phyloP scores from a whole-genome alignment of 441 rosid species.

The Syzygium malaccense region DNA sequence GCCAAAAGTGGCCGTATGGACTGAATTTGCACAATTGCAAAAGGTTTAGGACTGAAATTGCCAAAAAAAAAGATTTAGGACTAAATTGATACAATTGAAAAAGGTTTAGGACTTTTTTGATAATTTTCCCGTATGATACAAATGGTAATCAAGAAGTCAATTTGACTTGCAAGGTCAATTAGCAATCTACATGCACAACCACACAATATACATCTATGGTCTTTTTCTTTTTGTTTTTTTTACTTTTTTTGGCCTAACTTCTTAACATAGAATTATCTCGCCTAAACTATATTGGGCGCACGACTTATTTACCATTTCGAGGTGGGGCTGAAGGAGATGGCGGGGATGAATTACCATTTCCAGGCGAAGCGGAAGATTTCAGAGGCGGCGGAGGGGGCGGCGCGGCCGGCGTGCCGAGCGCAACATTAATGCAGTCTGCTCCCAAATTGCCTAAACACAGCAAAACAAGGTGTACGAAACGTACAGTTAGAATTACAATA shows the following conservation, averaged over 20 bases:
- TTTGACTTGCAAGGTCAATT: background rate
- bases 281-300: background rate
- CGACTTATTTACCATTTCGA: constrained; percentile 3
- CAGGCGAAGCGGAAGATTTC: background rate
- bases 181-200: background rate
- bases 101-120: no score
- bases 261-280: background rate
- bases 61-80: no score
- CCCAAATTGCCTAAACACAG: constrained; percentile 23
- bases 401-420: background rate
- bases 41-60: no score
- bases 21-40: no score
- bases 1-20: no score
- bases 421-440: constrained; percentile 20
- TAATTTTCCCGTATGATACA: background rate
- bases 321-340: background rate
- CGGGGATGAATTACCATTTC: background rate
- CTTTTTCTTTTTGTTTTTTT: background rate
- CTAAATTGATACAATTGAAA: no score
- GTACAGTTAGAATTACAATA: background rate
- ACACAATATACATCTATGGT: background rate
- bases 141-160: background rate
- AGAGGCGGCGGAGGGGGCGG: background rate
- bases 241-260: background rate
- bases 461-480: background rate